phyloP scores from a whole-genome alignment of 2,329 filamentous ascomycete genomes.

The Sarocladiaceae sp. region DNA sequence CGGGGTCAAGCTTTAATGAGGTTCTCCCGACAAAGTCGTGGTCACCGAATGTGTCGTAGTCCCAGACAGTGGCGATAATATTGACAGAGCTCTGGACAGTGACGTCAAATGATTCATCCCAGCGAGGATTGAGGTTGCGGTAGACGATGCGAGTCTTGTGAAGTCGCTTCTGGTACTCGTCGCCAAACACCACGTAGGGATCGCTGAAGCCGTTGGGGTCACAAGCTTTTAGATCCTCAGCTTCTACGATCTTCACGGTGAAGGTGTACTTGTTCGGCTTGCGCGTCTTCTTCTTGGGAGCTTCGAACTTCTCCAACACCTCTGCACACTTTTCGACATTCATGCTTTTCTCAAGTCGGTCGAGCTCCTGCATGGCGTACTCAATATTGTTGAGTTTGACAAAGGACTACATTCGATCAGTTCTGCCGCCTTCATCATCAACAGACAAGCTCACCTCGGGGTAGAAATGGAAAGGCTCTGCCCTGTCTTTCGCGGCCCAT shows the following conservation, averaged over 20 bases:
- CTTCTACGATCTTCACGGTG: slow-evolving; percentile 97
- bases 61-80: slow-evolving; percentile 95
- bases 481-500: slow-evolving; percentile 84
- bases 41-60: slow-evolving; percentile 94
- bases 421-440: neutral
- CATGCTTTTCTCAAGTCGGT: slow-evolving; percentile 82
- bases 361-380: slow-evolving; percentile 85
- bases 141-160: slow-evolving; percentile 92
- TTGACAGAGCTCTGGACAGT: slow-evolving; percentile 88
- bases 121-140: slow-evolving; percentile 83
- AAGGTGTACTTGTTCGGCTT: slow-evolving; percentile 89
- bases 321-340: slow-evolving; percentile 88
- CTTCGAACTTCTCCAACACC: slow-evolving; percentile 68
- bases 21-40: slow-evolving; percentile 96
- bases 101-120: slow-evolving; percentile 96
- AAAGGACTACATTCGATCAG: slow-evolving; percentile 58
- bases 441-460: slow-evolving; percentile 63
- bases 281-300: slow-evolving; percentile 57
- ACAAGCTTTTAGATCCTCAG: slow-evolving; percentile 95
- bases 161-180: slow-evolving; percentile 95
- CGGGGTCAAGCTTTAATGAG: slow-evolving; percentile 96
- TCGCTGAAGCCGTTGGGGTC: slow-evolving; percentile 92
- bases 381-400: slow-evolving; percentile 98
- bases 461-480: slow-evolving; percentile 95
- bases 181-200: slow-evolving; percentile 92